Evolutionary conservation across 495 filamentous ascomycete genomes (phyloP).

Genomic region (Aspergillus sclerotioniger): DNA sequence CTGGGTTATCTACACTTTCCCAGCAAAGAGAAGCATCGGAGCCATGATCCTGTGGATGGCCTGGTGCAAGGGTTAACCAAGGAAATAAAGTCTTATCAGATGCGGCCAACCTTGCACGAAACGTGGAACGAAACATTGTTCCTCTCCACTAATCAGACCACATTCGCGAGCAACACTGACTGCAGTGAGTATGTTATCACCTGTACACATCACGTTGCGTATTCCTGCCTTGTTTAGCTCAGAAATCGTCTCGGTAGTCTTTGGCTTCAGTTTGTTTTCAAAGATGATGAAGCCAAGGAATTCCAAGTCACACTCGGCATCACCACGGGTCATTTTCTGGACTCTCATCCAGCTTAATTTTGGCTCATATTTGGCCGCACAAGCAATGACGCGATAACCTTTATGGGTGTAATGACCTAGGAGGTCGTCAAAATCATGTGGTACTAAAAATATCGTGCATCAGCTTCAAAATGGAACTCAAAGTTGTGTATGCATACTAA

Average conservation of each 20-base stretch:
- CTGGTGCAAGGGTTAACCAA: constrained; percentile 11
- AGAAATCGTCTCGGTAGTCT: constrained; percentile 70
- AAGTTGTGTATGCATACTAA: constrained; percentile 41
- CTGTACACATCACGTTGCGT: constrained; percentile 93
- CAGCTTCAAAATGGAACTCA: neutral
- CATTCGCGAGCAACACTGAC: constrained; percentile 96
- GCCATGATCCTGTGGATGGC: constrained; percentile 51
- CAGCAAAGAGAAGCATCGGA: constrained; percentile 71
- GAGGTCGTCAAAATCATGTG: constrained; percentile 83
- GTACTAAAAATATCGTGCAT: constrained; percentile 53
- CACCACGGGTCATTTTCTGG: constrained; percentile 83
- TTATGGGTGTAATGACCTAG: constrained; percentile 88
- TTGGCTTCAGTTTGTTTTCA: constrained; percentile 95
- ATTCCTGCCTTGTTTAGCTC: constrained; percentile 86
- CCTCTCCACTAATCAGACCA: constrained; percentile 71
- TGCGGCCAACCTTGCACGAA: constrained; percentile 64
- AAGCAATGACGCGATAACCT: constrained; percentile 96
- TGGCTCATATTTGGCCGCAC: constrained; percentile 81
- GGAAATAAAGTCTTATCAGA: neutral
- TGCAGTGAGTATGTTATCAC: constrained; percentile 96
- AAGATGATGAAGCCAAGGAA: constrained; percentile 98
- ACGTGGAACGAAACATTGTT: constrained; percentile 89
- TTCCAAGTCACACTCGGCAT: constrained; percentile 77
- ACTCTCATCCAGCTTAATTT: constrained; percentile 90
- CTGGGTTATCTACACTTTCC: constrained; percentile 87